phyloP scores from a whole-genome alignment of 1,284 basidiomycete genomes.

The Ustilago shanxiensis region DNA sequence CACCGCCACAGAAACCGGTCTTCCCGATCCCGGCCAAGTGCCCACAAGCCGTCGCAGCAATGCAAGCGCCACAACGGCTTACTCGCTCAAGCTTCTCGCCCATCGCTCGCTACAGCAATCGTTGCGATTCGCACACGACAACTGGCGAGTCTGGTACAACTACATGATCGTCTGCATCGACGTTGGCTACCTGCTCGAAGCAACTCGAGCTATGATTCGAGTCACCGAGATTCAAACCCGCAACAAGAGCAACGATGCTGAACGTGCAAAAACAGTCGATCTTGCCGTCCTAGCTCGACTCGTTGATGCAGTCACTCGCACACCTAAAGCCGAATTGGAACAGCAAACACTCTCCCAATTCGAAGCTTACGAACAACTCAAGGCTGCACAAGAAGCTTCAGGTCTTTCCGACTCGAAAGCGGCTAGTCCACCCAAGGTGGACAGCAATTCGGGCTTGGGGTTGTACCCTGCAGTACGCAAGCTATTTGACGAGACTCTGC shows the following conservation, averaged over 20 bases:
- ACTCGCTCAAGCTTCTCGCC: conserved; percentile 82
- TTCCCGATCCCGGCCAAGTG: conserved; percentile 28
- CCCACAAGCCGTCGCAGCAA: not conserved
- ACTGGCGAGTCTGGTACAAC: conserved; percentile 99
- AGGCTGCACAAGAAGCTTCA: not conserved
- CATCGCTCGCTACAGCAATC: conserved; percentile 95
- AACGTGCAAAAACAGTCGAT: conserved; percentile 77
- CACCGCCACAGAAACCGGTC: conserved; percentile 36
- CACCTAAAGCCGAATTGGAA: conserved; percentile 27
- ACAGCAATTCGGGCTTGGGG: conserved; percentile 79
- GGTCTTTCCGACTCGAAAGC: not conserved
- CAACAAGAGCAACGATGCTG: conserved; percentile 70
- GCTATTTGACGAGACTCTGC: conserved; percentile 82
- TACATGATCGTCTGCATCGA: conserved; percentile 95
- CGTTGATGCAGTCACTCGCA: conserved; percentile 83
- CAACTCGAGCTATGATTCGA: conserved; percentile 83
- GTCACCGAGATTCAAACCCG: conserved; percentile 81
- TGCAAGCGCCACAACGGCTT: conserved; percentile 61
- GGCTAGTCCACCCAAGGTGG: conserved; percentile 33
- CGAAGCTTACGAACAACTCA: conserved; percentile 45
- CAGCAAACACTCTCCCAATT: conserved; percentile 16
- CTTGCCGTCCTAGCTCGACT: conserved; percentile 87
- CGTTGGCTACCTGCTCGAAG: conserved; percentile 90
- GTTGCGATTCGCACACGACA: conserved; percentile 84
- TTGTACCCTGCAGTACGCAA: conserved; percentile 76